These are phyloP conservation scores for Geum urbanum DNA, from an alignment of 306 rosid species.

Conservation along the genomic window DNA sequence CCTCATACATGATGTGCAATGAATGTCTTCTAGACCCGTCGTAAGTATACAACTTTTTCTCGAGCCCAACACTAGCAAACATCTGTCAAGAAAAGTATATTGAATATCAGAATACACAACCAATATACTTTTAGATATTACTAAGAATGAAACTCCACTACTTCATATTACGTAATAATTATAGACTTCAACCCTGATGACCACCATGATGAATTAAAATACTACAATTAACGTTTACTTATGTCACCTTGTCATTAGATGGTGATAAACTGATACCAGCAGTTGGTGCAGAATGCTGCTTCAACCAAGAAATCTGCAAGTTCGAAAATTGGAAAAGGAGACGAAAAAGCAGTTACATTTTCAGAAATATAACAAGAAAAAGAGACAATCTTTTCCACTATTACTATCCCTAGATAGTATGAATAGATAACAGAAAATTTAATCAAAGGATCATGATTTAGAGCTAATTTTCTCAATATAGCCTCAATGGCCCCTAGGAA, in stretches of 20 bases:
- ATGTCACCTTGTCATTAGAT: constrained; percentile 88
- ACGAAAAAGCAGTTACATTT: constrained; percentile 11
- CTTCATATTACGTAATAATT: constrained; percentile 20
- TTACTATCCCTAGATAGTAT: neutral
- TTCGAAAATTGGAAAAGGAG: neutral
- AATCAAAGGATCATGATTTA: neutral
- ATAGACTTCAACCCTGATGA: constrained; percentile 18
- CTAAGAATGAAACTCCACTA: constrained; percentile 15
- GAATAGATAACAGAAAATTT: neutral
- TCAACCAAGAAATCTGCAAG: constrained; percentile 82
- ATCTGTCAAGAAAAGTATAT: constrained; percentile 49
- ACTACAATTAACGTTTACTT: neutral
- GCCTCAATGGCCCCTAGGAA: neutral
- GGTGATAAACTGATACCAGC: constrained; percentile 98
- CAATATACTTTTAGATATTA: constrained; percentile 13
- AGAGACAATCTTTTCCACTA: neutral
- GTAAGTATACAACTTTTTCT: constrained; percentile 85
- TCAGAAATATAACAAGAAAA: constrained; percentile 1
- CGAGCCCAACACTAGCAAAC: constrained; percentile 92
- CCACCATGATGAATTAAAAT: constrained; percentile 14
- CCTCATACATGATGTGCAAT: constrained; percentile 74
- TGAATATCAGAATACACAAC: constrained; percentile 25
- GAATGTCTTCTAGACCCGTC: constrained; percentile 88
- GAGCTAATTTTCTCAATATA: neutral
- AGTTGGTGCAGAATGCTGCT: constrained; percentile 98